Evolutionary conservation across 345 rosid species (phyloP), one percentile per base, ranked within the genome.

Genomic region (Cochlearia excelsa): DNA sequence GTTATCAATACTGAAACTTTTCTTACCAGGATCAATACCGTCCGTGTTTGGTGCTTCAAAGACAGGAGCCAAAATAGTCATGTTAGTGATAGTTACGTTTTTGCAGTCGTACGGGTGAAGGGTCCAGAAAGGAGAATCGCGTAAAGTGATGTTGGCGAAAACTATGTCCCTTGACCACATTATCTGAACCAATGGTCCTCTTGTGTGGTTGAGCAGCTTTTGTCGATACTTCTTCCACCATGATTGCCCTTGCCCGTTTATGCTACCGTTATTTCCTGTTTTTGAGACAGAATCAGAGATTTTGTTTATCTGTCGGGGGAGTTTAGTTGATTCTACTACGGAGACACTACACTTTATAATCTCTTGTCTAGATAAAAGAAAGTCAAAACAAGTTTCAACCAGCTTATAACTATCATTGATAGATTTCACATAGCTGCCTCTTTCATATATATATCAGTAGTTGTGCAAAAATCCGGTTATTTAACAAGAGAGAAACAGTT

Each of bases 91-190:
- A 1, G 86, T 89, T 39, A 89, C 77, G 59, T 89, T 89, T 76
- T 89, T 89, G 83, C 97, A 89, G 80, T 86, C 97, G 51, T 84
- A 89, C 7, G 95, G 97, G 77, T 89, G 97, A 63, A 89, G 85
- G 4, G 97, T 89, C 95, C 97, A 89, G 74, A 89, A 89, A n/a
- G 97, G 97, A 51, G 97, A 89, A 72, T 89, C 86, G 39, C 79
- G 91, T 65, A 89, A 69, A 41, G 95, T 89, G 51, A 89, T 82
- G 39, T 86, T 86, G 28, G 86, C 78, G 51, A 89, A 77, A 53
- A 84, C 62, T 69, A 89, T 74, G 66, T 89, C 89, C 61, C 80
- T 81, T 30, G 97, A 89, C 89, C 84, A 84, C 97, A 89, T 82
- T 16, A 89, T 86, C 78, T 89, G 95, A 38, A 89, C 83, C 48